Evolutionary conservation across 805 yeast species (phyloP).

Genomic region (Starmerella floris): DNA sequence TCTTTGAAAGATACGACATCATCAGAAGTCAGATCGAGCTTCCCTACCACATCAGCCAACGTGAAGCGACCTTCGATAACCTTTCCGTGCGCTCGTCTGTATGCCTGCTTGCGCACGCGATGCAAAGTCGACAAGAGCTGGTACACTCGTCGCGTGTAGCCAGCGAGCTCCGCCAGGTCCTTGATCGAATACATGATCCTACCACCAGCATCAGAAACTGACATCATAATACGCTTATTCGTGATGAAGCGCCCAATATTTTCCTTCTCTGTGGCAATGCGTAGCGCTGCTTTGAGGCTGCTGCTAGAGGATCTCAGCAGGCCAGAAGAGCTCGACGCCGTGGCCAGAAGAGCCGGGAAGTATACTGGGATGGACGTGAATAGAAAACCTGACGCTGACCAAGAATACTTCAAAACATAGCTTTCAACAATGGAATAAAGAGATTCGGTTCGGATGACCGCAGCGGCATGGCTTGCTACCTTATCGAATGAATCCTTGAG

Average conservation of each 20-base stretch:
- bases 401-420: constrained; percentile 73
- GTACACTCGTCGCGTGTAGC: constrained; percentile 78
- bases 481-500: constrained; percentile 45
- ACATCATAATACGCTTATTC: constrained; percentile 77
- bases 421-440: constrained; percentile 67
- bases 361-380: constrained; percentile 84
- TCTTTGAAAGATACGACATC: constrained; percentile 72
- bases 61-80: constrained; percentile 9
- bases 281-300: background rate
- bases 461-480: constrained; percentile 42
- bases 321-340: constrained; percentile 10
- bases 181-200: constrained; percentile 88
- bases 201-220: constrained; percentile 90
- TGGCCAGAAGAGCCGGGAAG: constrained; percentile 36
- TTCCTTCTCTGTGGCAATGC: constrained; percentile 23
- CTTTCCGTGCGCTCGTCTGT: constrained; percentile 7
- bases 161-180: constrained; percentile 80
- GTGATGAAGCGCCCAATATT: constrained; percentile 79
- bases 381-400: constrained; percentile 92
- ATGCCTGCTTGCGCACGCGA: constrained; percentile 52
- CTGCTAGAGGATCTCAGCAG: no score
- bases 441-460: constrained; percentile 46
- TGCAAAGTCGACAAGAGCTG: constrained; percentile 63
- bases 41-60: constrained; percentile 53
- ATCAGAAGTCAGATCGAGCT: constrained; percentile 63